phyloP scores from a whole-genome alignment of 2,329 filamentous ascomycete genomes.

The Amauroascus verrucosus region DNA sequence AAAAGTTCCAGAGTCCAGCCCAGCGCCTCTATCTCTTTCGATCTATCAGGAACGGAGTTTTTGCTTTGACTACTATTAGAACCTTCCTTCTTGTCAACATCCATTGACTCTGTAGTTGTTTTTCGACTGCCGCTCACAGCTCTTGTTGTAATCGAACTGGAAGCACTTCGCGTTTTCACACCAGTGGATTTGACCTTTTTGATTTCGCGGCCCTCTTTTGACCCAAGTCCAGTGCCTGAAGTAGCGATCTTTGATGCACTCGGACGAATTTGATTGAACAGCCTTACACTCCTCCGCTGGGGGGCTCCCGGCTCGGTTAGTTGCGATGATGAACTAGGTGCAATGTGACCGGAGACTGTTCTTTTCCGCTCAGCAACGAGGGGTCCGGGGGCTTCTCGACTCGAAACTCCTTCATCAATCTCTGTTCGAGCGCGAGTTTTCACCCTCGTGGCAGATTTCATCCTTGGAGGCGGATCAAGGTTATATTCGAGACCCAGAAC shows the following conservation, averaged over 20 bases:
- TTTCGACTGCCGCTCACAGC: slow-evolving; percentile 88
- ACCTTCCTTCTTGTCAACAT: slow-evolving; percentile 57
- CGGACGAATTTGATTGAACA: slow-evolving; percentile 61
- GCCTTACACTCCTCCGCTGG: slow-evolving; percentile 60
- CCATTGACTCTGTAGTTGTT: slow-evolving; percentile 55
- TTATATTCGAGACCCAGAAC: slow-evolving; percentile 41
- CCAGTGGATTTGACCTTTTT: slow-evolving; percentile 73
- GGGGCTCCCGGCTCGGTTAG: slow-evolving; percentile 53
- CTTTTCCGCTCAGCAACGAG: slow-evolving; percentile 60
- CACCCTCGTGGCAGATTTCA: slow-evolving; percentile 45
- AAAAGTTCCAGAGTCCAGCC: slow-evolving; percentile 69
- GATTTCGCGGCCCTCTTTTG: slow-evolving; percentile 59
- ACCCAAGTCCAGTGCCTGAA: slow-evolving; percentile 46
- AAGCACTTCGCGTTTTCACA: slow-evolving; percentile 55
- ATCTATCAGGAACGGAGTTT: slow-evolving; percentile 40
- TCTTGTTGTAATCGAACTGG: slow-evolving; percentile 63
- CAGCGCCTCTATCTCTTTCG: slow-evolving; percentile 64
- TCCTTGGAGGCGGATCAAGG: slow-evolving; percentile 53
- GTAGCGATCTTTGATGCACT: slow-evolving; percentile 53
- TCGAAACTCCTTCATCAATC: slow-evolving; percentile 31
- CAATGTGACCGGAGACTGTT: slow-evolving; percentile 74
- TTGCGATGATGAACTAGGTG: slow-evolving; percentile 43
- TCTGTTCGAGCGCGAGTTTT: slow-evolving; percentile 33
- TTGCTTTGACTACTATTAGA: slow-evolving; percentile 25
- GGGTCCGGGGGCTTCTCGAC: slow-evolving; percentile 24